phyloP scores from a whole-genome alignment of 2,329 filamentous ascomycete species.

The Biscogniauxia marginata region DNA sequence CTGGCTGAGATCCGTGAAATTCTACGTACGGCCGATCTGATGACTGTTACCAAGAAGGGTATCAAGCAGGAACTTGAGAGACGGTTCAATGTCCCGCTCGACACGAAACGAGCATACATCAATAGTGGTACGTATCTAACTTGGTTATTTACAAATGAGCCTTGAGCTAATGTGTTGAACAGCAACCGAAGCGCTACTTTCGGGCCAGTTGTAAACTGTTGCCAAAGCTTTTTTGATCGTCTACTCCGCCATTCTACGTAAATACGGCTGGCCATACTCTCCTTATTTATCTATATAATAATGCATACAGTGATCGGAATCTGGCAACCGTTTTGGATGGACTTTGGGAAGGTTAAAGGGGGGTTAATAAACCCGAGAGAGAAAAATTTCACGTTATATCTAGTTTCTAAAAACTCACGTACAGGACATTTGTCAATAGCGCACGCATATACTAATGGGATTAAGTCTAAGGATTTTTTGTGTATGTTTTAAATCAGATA shows the following conservation, averaged over 20 bases:
- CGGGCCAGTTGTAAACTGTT: conserved; percentile 63
- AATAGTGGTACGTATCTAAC: conserved; percentile 70
- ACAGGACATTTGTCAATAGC: too few relatives aligned
- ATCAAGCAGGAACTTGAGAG: conserved; percentile 92
- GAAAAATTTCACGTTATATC: not conserved
- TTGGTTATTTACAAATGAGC: not conserved
- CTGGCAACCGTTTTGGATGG: not conserved
- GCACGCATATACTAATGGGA: too few relatives aligned
- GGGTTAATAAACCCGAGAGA: not conserved
- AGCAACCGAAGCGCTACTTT: conserved; percentile 78
- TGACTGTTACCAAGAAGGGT: conserved; percentile 98
- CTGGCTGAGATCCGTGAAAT: conserved; percentile 95
- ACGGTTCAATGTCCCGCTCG: conserved; percentile 82
- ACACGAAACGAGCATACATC: conserved; percentile 89
- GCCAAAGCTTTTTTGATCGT: conserved; percentile 1
- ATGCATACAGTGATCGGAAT: conserved; percentile 3
- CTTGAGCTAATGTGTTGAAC: conserved; percentile 27
- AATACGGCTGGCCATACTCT: conserved; percentile 4
- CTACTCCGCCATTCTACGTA: not conserved
- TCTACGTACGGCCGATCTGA: conserved; percentile 84
- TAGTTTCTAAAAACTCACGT: too few relatives aligned
- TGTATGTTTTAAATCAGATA: too few relatives aligned
- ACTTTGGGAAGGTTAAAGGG: not conserved
- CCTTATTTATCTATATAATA: conserved; percentile 5
- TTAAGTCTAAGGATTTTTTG: too few relatives aligned